phyloP scores from a whole-genome alignment of 2,329 filamentous ascomycete genomes.

The Exophiala calicioides region DNA sequence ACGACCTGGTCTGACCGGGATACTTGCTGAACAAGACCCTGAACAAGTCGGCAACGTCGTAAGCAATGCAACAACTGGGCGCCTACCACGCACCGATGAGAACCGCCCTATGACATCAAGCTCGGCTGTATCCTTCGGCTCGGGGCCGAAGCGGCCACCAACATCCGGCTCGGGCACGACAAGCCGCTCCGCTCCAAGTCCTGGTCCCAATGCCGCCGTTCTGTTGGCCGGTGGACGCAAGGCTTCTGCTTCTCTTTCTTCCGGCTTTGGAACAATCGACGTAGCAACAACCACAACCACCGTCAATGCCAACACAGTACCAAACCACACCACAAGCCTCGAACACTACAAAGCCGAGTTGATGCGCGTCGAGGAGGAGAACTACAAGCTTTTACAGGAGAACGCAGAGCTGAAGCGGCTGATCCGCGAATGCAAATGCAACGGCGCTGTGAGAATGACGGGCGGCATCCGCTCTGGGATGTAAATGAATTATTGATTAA shows the following conservation, averaged over 20 bases:
- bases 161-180: constrained; percentile 24
- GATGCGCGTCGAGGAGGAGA: constrained; percentile 30
- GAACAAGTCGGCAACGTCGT: constrained; percentile 27
- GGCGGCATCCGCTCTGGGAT: not conserved
- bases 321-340: too few species aligned
- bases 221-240: too few species aligned
- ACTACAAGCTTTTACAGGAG: constrained; percentile 71
- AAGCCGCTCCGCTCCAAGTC: constrained; percentile 24
- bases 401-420: constrained; percentile 81
- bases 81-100: constrained; percentile 25
- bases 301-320: too few species aligned
- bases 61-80: not conserved
- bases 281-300: too few species aligned
- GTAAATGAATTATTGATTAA: too few species aligned
- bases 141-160: constrained; percentile 15
- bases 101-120: constrained; percentile 29
- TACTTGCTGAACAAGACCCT: constrained; percentile 30
- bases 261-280: too few species aligned
- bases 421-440: constrained; percentile 47
- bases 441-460: constrained; percentile 12
- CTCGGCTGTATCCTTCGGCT: constrained; percentile 23
- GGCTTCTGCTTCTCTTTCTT: too few species aligned
- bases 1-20: constrained; percentile 26
- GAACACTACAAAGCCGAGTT: constrained; percentile 32
- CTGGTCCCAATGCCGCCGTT: constrained; percentile 10